Evolutionary conservation across 169 alveolate genomes (phyloP).

Genomic region (Amoebophrya sp.): DNA sequence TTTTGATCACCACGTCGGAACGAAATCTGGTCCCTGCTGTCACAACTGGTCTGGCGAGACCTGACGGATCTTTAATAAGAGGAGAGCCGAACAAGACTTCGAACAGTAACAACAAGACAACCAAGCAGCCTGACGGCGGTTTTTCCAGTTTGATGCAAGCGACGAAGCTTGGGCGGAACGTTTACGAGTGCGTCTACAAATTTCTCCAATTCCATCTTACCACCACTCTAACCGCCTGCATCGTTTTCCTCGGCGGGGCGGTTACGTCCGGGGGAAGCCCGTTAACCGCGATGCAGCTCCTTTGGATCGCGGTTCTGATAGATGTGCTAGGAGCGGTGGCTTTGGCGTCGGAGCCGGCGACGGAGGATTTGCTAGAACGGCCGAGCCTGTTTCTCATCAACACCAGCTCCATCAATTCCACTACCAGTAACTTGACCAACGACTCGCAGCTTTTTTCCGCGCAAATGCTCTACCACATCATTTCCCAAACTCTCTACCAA

Average conservation of each 20-base stretch:
- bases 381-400: too few relatives aligned
- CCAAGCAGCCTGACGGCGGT: too few relatives aligned
- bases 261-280: slow-evolving; percentile 55
- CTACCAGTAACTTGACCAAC: too few relatives aligned
- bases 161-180: slow-evolving; percentile 79
- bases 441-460: too few relatives aligned
- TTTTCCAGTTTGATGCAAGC: too few relatives aligned
- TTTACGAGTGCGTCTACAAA: slow-evolving; percentile 72
- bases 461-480: too few relatives aligned
- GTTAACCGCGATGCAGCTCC: slow-evolving; percentile 57
- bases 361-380: slow-evolving; percentile 64
- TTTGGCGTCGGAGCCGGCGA: slow-evolving; percentile 82
- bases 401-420: too few relatives aligned
- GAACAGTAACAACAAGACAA: too few relatives aligned
- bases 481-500: slow-evolving; percentile 60
- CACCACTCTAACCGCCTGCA: slow-evolving; percentile 73
- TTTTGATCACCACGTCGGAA: slow-evolving; percentile 61
- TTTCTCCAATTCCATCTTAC: slow-evolving; percentile 79
- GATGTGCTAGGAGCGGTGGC: slow-evolving; percentile 81
- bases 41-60: too few relatives aligned
- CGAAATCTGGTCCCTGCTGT: too few relatives aligned
- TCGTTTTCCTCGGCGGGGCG: slow-evolving; percentile 64
- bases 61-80: too few relatives aligned
- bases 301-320: slow-evolving; percentile 75
- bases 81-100: too few relatives aligned